Conservation (phyloP, 176 grass and related monocot genomes). For the Carex scoparia region DNA sequence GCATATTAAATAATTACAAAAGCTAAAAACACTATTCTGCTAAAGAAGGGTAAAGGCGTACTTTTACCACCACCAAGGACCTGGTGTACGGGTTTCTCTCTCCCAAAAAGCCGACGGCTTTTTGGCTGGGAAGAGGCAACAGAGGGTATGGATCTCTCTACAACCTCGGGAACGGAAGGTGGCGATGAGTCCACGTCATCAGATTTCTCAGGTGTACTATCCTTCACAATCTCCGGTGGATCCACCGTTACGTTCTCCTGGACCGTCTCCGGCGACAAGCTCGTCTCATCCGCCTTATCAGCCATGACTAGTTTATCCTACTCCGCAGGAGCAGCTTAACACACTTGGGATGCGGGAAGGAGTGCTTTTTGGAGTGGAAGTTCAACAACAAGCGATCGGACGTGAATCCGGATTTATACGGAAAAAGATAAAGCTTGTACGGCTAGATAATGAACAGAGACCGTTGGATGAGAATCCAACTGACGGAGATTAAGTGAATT, state of each 20-base stretch:
- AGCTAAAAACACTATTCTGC: neutral
- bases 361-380: neutral
- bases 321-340: conserved; percentile 16
- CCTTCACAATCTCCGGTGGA: conserved; percentile 33
- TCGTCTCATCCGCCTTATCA: neutral
- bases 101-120: conserved; percentile 47
- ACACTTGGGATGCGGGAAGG: neutral
- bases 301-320: conserved; percentile 4
- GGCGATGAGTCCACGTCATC: conserved; percentile 17
- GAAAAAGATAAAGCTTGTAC: neutral
- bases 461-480: neutral
- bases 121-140: conserved; percentile 3
- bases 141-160: conserved; percentile 18
- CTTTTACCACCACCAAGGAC: conserved; percentile 78
- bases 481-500: neutral
- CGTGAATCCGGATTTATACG: conserved; percentile 1
- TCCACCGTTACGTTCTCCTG: conserved; percentile 39
- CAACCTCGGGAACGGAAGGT: conserved; percentile 22
- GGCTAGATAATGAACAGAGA: neutral
- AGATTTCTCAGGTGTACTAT: conserved; percentile 36
- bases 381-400: neutral
- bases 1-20: conserved; percentile 3
- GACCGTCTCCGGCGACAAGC: neutral
- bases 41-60: conserved; percentile 24
- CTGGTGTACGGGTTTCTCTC: conserved; percentile 64